Evolutionary conservation across 2,329 filamentous ascomycete species (phyloP).

Genomic region (Aspergillus fijiensis): DNA sequence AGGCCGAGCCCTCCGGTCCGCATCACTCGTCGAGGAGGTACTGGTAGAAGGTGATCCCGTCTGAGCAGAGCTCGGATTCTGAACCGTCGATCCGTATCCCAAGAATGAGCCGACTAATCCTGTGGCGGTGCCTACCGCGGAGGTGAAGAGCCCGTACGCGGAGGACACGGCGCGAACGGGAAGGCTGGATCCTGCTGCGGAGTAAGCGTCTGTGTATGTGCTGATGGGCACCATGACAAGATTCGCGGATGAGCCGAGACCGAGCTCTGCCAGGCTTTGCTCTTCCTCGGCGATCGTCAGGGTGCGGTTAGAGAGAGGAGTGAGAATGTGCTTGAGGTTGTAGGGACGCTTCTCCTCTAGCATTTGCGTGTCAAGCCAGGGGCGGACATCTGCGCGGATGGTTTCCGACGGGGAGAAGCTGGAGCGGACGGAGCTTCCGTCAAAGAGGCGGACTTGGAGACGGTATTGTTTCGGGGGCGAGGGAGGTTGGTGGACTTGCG

Average conservation of each 20-base stretch:
- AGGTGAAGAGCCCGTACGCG: slow-evolving; percentile 45
- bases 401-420: slow-evolving; percentile 66
- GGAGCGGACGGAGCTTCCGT: slow-evolving; percentile 74
- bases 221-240: slow-evolving; percentile 75
- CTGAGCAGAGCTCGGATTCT: slow-evolving; percentile 15
- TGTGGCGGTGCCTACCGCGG: slow-evolving; percentile 43
- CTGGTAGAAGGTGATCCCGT: slow-evolving; percentile 8
- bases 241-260: slow-evolving; percentile 75
- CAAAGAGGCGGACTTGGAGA: slow-evolving; percentile 78
- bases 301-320: slow-evolving; percentile 71
- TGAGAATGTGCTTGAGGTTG: slow-evolving; percentile 79
- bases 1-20: slow-evolving; percentile 16
- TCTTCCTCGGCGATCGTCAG: slow-evolving; percentile 75
- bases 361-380: slow-evolving; percentile 70
- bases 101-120: slow-evolving; percentile 47
- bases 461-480: slow-evolving; percentile 50
- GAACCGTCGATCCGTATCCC: slow-evolving; percentile 36
- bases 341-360: slow-evolving; percentile 64
- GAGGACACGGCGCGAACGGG: slow-evolving; percentile 44
- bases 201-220: slow-evolving; percentile 61
- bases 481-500: slow-evolving; percentile 3
- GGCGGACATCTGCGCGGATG: slow-evolving; percentile 65
- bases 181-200: slow-evolving; percentile 37
- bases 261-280: slow-evolving; percentile 65
- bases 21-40: slow-evolving; percentile 7